A percentile compares a stretch with the other conserved stretches of the same genome.
Conservation (phyloP, 257 asterid species). For the Fraxinus excelsior region DNA sequence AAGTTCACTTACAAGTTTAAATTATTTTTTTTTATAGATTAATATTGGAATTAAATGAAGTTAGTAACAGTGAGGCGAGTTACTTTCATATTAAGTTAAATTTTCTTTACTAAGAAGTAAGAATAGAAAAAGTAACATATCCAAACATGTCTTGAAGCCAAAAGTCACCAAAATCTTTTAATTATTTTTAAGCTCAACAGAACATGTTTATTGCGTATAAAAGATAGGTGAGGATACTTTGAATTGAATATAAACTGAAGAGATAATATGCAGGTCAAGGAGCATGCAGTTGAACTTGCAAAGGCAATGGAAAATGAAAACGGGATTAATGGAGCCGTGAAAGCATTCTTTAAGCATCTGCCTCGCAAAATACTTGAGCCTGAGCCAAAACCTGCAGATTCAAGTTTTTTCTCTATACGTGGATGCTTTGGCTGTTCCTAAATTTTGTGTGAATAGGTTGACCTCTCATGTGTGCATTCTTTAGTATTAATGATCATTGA, state of each 20-base stretch:
- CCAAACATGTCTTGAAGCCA: not conserved
- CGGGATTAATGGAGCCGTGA: slow-evolving; percentile 92
- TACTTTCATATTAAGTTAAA: not conserved
- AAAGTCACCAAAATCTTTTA: not conserved
- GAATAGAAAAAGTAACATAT: not conserved
- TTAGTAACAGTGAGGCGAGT: not conserved
- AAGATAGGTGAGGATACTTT: not conserved
- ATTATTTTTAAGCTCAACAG: not conserved
- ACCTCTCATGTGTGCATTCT: not conserved
- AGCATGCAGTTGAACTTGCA: slow-evolving; percentile 79
- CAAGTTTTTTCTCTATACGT: slow-evolving; percentile 56
- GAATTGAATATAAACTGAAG: slow-evolving; percentile 15
- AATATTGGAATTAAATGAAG: not conserved
- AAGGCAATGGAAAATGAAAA: slow-evolving; percentile 95
- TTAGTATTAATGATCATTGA: not conserved
- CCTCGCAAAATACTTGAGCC: slow-evolving; percentile 56
- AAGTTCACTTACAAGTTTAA: not conserved
- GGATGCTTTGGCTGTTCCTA: slow-evolving; percentile 88
- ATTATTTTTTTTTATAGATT: not conserved
- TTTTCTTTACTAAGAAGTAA: not conserved
- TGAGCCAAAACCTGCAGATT: slow-evolving; percentile 46
- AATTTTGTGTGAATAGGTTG: slow-evolving; percentile 11
- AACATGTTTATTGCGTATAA: not conserved
- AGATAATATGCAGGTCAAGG: slow-evolving; percentile 68
- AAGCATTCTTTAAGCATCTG: slow-evolving; percentile 84